Conservation (phyloP, 805 yeast species). For the Teunomyces tritomae region DNA sequence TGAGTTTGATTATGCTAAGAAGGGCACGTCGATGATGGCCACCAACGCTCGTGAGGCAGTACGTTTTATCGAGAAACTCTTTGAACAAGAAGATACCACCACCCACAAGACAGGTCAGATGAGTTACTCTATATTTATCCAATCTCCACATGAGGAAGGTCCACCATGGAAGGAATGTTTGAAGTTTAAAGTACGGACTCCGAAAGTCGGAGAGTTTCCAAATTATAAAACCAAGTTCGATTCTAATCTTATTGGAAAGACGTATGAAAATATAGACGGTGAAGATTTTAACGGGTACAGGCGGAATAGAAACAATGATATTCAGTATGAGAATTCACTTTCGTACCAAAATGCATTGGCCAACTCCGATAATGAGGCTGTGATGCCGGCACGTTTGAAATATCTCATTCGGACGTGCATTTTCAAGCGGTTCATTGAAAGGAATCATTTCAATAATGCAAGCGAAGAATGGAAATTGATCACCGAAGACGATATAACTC, state of each 20-base stretch:
- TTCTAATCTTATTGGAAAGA: slow-evolving; percentile 19
- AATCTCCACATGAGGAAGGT: slow-evolving; percentile 43
- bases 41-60: slow-evolving; percentile 66
- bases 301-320: slow-evolving; percentile 18
- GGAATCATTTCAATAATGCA: slow-evolving; percentile 21
- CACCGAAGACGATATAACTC: slow-evolving; percentile 57
- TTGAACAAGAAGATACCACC: slow-evolving; percentile 22
- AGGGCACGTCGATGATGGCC: slow-evolving; percentile 54
- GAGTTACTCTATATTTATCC: slow-evolving; percentile 26
- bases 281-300: slow-evolving; percentile 2
- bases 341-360: slow-evolving; percentile 23
- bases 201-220: slow-evolving; percentile 51
- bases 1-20: slow-evolving; percentile 23
- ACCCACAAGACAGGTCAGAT: slow-evolving; percentile 10
- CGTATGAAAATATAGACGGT: slow-evolving; percentile 5
- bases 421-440: slow-evolving; percentile 48
- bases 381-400: slow-evolving; percentile 53
- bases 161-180: slow-evolving; percentile 51
- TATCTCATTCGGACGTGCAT: slow-evolving; percentile 58
- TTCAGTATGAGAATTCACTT: slow-evolving; percentile 27
- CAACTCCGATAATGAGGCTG: slow-evolving; percentile 31
- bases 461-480: slow-evolving; percentile 52
- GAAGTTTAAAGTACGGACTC: slow-evolving; percentile 44
- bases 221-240: slow-evolving; percentile 39
- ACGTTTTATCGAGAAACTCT: slow-evolving; percentile 51